Base-by-base conservation (phyloP, 306 rosid species). In the Ormosia emarginata region DNA sequence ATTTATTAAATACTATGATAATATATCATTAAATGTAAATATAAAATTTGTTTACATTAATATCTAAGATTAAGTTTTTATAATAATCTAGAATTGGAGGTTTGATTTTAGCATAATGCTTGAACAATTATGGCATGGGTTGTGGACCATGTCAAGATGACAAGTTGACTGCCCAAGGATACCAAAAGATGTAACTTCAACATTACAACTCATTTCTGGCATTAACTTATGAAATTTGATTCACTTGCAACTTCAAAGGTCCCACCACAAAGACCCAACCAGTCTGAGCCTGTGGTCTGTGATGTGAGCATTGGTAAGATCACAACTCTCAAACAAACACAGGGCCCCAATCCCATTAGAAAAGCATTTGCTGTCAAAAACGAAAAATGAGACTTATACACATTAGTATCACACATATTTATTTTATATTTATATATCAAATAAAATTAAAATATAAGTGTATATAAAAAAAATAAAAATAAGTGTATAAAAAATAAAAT, bases 141-240 rank as follows among this genome's bases (percentile, higher is more conserved):
- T 41, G 59, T 30, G 71, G 80, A 75, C 33, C 79, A 75, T 43
- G 15, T 58, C 14, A 71, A 72, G 64, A 36, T 34, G 49, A 58
- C 43, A 24, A 41, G 30, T 55, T 37, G 47, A 61, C 2, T 39
- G 1, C 5, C 57, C 8, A 13, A 49, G 7, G 8, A 2, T 40
- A 7, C 14, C 9, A 74, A 57, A 57, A 74, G 68, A 40, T 57
- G 43, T 18, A 39, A 57, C 68, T 74, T 43, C 2, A 4, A 4
- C 40, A 0, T 44, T 44, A 24, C 39, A 68, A 40, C 56, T 74
- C 71, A n/a, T 76, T 76, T 46, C 12, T 62, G 80, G 72, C 24
- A 78, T 52, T 12, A 78, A 50, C 43, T 47, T 47, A 37, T 50
- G 17, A 8, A 8, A 39, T 66, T 13, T 78, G 74, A 78, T 65